Evolutionary conservation across 192 early-diverging fungal genomes (phyloP).

Genomic region (Coemansia sp.): DNA sequence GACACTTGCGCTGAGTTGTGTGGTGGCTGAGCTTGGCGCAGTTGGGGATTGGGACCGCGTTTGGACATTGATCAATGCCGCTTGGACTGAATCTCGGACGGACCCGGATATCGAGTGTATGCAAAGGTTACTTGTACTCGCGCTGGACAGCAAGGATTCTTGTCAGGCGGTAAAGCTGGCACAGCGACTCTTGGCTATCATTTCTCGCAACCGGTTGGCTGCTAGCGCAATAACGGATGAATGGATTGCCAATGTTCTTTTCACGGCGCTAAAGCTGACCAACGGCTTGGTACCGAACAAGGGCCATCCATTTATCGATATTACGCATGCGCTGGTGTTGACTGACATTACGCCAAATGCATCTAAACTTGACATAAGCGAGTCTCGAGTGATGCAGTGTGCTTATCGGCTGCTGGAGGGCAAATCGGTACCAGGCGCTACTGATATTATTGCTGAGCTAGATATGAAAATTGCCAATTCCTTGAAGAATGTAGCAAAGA

Average conservation of each 20-base stretch:
- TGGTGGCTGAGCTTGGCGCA: not conserved
- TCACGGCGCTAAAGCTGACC: not conserved
- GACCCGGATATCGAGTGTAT: not conserved
- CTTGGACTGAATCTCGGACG: not conserved
- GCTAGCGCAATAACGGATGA: not conserved
- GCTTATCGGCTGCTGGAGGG: not conserved
- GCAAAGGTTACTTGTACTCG: not conserved
- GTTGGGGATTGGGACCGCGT: not conserved
- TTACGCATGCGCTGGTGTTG: constrained; percentile 8
- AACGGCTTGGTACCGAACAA: not conserved
- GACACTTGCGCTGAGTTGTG: not conserved
- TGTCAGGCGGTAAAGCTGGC: not conserved
- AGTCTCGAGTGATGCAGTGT: not conserved
- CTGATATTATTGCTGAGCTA: not conserved
- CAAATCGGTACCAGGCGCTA: not conserved
- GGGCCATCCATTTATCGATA: constrained; percentile 1
- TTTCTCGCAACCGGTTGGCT: not conserved
- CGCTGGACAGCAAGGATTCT: not conserved
- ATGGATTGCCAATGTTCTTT: not conserved
- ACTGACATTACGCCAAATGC: not conserved
- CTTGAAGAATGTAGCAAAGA: not conserved
- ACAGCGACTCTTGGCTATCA: not conserved
- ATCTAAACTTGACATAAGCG: constrained; percentile 5
- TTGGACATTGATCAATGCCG: not conserved
- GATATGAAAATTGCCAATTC: not conserved